phyloP scores from a whole-genome alignment of 179 eudicot species.

The Spergularia azorica region DNA sequence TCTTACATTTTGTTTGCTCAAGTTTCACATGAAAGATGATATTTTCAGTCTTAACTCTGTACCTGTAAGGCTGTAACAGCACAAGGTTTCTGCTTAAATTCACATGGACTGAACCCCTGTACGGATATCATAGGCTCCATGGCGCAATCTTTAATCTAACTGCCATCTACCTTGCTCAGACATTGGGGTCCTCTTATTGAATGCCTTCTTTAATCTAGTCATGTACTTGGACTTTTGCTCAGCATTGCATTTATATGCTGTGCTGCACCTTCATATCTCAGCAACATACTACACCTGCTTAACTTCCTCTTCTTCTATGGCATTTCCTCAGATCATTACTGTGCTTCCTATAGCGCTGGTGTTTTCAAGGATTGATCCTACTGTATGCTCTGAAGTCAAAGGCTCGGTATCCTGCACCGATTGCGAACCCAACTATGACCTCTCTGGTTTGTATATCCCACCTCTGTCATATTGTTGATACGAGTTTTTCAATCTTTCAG shows the following conservation, averaged over 20 bases:
- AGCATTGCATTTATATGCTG: constrained; percentile 9
- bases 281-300: background rate
- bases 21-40: background rate
- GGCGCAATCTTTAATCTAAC: constrained; percentile 17
- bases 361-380: constrained; percentile 38
- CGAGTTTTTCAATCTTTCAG: background rate
- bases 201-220: constrained; percentile 11
- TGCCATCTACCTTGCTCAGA: constrained; percentile 28
- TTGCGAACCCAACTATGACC: constrained; percentile 46
- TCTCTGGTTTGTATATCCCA: constrained; percentile 49
- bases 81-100: background rate
- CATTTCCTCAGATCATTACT: constrained; percentile 23
- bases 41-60: background rate
- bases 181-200: constrained; percentile 36
- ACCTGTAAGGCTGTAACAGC: background rate
- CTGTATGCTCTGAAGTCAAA: constrained; percentile 38
- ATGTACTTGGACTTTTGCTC: constrained; percentile 10
- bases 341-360: constrained; percentile 34
- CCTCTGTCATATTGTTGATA: background rate
- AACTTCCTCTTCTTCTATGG: constrained; percentile 31
- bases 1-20: background rate
- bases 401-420: constrained; percentile 70
- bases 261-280: constrained; percentile 3
- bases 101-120: constrained; percentile 3
- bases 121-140: constrained; percentile 22